Percentiles rank a stretch among this genome's conserved stretches.
Conservation (phyloP, 495 filamentous ascomycete genomes). For the Darksidea phi region DNA sequence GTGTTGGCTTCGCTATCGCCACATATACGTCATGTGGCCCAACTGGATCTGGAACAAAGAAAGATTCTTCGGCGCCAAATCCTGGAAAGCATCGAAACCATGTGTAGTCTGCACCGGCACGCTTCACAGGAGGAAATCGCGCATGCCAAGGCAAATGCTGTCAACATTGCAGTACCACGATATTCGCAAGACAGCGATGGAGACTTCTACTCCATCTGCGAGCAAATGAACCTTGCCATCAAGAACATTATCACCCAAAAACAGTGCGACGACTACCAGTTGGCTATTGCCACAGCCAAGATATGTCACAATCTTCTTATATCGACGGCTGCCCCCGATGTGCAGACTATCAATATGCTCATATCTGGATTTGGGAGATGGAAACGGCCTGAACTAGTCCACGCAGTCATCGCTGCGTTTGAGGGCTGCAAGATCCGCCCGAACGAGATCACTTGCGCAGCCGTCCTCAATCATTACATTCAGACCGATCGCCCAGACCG, state of each 20-base stretch:
- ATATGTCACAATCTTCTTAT: conserved; percentile 68
- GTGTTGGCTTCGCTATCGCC: not conserved
- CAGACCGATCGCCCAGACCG: conserved; percentile 14
- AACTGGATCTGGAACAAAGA: not conserved
- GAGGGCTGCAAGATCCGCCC: conserved; percentile 49
- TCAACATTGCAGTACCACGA: conserved; percentile 8
- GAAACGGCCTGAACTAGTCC: conserved; percentile 51
- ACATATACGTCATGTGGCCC: not conserved
- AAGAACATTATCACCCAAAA: conserved; percentile 2
- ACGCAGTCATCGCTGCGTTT: conserved; percentile 56
- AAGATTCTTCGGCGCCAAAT: not conserved
- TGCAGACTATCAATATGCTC: conserved; percentile 66
- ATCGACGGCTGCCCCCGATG: conserved; percentile 55
- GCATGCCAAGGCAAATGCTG: not conserved
- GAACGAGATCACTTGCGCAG: conserved; percentile 54
- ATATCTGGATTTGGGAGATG: conserved; percentile 57
- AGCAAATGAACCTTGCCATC: conserved; percentile 35
- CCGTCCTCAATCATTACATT: conserved; percentile 57
- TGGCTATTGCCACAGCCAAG: conserved; percentile 47
- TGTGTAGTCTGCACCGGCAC: not conserved
- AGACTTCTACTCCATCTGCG: conserved; percentile 15
- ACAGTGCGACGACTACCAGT: not conserved
- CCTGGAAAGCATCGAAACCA: not conserved
- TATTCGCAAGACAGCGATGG: conserved; percentile 38
- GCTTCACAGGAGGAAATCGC: conserved; percentile 1